Percentiles rank a stretch among this genome's conserved stretches.
These are phyloP conservation scores for Ogataea philodendri DNA, from an alignment of 805 yeast genomes.

Conservation along the genomic window DNA sequence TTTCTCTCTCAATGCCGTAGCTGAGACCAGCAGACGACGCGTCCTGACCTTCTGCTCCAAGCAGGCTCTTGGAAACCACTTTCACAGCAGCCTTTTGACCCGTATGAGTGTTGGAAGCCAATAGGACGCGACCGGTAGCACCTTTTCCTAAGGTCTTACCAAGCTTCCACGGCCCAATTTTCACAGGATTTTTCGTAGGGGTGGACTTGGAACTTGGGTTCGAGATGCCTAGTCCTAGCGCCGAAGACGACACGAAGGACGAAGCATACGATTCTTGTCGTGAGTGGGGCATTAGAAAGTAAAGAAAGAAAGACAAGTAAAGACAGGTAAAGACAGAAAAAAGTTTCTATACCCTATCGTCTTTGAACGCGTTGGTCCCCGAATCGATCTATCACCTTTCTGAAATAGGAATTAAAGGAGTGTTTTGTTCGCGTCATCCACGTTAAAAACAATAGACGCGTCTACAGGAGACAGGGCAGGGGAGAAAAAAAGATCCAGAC, in stretches of 20 bases:
- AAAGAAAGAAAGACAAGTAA: conserved; percentile 5
- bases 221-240: conserved; percentile 35
- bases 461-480: conserved; percentile 8
- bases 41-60: conserved; percentile 35
- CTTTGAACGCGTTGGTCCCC: conserved; percentile 13
- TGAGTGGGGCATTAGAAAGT: conserved; percentile 39
- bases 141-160: conserved; percentile 95
- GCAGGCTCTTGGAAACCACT: conserved; percentile 84
- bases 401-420: conserved; percentile 11
- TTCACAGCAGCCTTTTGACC: conserved; percentile 95
- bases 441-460: conserved; percentile 12
- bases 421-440: conserved; percentile 5
- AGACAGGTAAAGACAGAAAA: background rate
- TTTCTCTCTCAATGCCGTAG: conserved; percentile 84
- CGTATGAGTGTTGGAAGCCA: conserved; percentile 82
- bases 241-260: conserved; percentile 46
- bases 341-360: too few relatives aligned
- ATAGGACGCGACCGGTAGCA: conserved; percentile 91
- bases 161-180: conserved; percentile 92
- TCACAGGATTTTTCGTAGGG: conserved; percentile 39
- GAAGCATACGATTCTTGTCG: conserved; percentile 63
- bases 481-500: background rate
- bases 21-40: conserved; percentile 50
- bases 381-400: conserved; percentile 10
- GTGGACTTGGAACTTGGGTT: conserved; percentile 18